Conservation (phyloP, 139 green algal species). For the Micractinium conductrix region DNA sequence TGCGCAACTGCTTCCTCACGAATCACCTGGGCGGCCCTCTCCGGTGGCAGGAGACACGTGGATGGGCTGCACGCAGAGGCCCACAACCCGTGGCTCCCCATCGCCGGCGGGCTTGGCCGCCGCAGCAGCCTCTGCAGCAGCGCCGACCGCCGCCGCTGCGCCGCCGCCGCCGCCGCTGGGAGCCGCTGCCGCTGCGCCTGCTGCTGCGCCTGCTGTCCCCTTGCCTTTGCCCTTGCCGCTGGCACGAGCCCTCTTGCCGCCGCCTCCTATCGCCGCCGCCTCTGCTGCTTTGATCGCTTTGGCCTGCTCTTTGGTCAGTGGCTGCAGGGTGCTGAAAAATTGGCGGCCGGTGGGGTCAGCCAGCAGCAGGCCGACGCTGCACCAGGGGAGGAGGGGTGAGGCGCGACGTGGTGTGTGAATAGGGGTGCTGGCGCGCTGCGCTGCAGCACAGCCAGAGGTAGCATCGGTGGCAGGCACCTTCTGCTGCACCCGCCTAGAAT, state of each 20-base stretch:
- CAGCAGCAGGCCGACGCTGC: slow-evolving; percentile 12
- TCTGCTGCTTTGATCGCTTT: slow-evolving; percentile 10
- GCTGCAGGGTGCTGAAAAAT: slow-evolving; percentile 26
- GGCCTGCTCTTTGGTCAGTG: slow-evolving; percentile 21
- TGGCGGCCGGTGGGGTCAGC: slow-evolving; percentile 1
- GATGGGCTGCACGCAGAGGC: slow-evolving; percentile 33
- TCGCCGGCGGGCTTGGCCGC: no score
- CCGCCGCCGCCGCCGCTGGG: not conserved
- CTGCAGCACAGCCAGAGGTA: no score
- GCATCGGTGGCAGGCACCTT: no score
- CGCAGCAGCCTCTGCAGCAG: not conserved
- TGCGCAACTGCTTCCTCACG: no score
- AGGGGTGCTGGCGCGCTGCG: no score
- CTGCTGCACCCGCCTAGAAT: no score
- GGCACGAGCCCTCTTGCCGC: not conserved
- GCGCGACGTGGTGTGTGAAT: not conserved
- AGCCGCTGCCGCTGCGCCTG: not conserved
- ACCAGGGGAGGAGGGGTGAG: no score
- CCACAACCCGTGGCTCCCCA: not conserved
- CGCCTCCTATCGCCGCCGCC: not conserved
- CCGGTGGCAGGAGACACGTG: not conserved
- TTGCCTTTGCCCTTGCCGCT: slow-evolving; percentile 9
- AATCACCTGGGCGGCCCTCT: no score
- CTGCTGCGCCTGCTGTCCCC: not conserved
- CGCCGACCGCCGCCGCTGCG: not conserved